These are phyloP conservation scores for Fusarium sp. DNA, from an alignment of 2,329 filamentous ascomycete species.

Conservation along the genomic window DNA sequence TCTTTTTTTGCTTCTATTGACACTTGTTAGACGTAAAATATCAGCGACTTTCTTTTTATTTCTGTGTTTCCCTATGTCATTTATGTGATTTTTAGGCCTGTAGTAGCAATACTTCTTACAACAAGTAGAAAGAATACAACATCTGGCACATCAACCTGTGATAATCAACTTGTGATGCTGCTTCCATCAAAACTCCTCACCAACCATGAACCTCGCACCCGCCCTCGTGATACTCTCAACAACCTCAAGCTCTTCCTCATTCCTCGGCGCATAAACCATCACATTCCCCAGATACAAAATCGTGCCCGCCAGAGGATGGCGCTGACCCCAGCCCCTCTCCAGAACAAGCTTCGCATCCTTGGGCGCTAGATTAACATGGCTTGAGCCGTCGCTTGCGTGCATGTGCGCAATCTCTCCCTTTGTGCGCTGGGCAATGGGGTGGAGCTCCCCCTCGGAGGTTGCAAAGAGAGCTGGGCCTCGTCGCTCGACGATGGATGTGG, in stretches of 20 bases:
- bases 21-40: neutral
- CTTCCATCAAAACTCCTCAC: conserved; percentile 10
- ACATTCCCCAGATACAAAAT: conserved; percentile 31
- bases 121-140: neutral
- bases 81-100: neutral
- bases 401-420: conserved; percentile 30
- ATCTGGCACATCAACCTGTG: no score
- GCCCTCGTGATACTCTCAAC: conserved; percentile 21
- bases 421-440: conserved; percentile 18
- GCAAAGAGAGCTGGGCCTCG: conserved; percentile 34
- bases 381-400: conserved; percentile 34
- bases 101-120: no score
- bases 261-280: conserved; percentile 38
- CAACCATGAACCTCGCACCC: conserved; percentile 26
- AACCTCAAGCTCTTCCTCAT: conserved; percentile 24
- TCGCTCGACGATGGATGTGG: conserved; percentile 26
- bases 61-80: neutral
- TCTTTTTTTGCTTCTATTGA: neutral
- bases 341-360: conserved; percentile 34
- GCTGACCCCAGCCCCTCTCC: conserved; percentile 34
- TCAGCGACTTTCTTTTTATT: neutral
- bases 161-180: no score
- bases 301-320: conserved; percentile 31
- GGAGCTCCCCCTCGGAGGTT: neutral
- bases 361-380: conserved; percentile 33